Percentiles rank a stretch among this genome's conserved stretches.
Conservation (phyloP, 768 basidiomycete species). For the Candolleomyces aberdarensis region DNA sequence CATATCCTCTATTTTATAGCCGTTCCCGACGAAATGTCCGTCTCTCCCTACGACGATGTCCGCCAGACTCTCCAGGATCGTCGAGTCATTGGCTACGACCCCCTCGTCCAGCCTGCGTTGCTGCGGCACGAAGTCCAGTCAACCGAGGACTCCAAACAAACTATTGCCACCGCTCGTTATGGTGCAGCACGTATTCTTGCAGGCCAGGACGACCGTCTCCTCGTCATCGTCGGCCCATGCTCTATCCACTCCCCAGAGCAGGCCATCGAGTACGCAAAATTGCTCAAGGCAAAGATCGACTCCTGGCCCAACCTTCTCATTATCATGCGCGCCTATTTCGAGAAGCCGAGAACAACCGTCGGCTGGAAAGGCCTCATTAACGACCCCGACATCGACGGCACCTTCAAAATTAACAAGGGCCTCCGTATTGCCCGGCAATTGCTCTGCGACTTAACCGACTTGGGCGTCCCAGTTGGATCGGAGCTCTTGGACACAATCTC, state of each 20-base stretch:
- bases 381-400: slow-evolving; percentile 93
- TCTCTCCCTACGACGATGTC: slow-evolving; percentile 60
- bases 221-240: slow-evolving; percentile 95
- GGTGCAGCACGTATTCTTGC: slow-evolving; percentile 75
- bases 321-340: slow-evolving; percentile 94
- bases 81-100: slow-evolving; percentile 86
- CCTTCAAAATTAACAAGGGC: slow-evolving; percentile 97
- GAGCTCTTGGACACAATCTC: slow-evolving; percentile 82
- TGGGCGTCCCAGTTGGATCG: slow-evolving; percentile 91
- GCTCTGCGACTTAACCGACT: slow-evolving; percentile 84
- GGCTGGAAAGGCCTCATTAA: slow-evolving; percentile 97
- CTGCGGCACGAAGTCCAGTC: slow-evolving; percentile 85
- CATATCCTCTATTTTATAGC: slow-evolving; percentile 30
- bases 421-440: slow-evolving; percentile 84
- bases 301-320: slow-evolving; percentile 78
- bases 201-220: slow-evolving; percentile 79
- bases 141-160: slow-evolving; percentile 58
- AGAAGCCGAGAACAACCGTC: slow-evolving; percentile 97
- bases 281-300: slow-evolving; percentile 64
- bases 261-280: slow-evolving; percentile 78
- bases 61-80: slow-evolving; percentile 78
- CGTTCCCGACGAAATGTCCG: slow-evolving; percentile 46
- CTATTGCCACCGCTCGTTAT: slow-evolving; percentile 79
- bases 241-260: slow-evolving; percentile 89
- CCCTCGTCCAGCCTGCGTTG: slow-evolving; percentile 90